Percentiles rank a stretch among this genome's conserved stretches.
Conservation (phyloP, 1,139 yeast species). For the Scheffersomyces illinoinensis region DNA sequence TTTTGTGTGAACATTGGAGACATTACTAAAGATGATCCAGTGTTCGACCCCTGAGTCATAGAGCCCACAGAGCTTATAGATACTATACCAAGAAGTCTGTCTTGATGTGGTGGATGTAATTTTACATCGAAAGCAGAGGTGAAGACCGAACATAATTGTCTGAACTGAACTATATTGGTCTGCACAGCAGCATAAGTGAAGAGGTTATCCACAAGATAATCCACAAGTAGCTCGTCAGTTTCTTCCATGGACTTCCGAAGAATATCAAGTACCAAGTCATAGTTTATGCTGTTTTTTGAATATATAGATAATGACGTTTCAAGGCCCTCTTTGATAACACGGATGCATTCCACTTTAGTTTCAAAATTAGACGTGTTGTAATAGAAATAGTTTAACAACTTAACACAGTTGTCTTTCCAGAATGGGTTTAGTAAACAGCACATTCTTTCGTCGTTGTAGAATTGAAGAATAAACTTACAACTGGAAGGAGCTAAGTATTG, state of each 20-base stretch:
- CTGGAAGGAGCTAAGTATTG: slow-evolving; percentile 35
- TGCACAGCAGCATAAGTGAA: slow-evolving; percentile 27
- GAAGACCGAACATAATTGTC: slow-evolving; percentile 19
- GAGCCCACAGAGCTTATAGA: slow-evolving; percentile 15
- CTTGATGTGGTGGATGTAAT: slow-evolving; percentile 4
- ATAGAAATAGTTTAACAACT: slow-evolving; percentile 50
- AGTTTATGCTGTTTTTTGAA: slow-evolving; percentile 21
- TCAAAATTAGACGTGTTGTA: slow-evolving; percentile 19
- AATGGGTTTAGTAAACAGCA: slow-evolving; percentile 55
- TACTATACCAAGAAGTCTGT: slow-evolving; percentile 19
- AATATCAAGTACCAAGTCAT: slow-evolving; percentile 32
- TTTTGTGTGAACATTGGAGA: slow-evolving; percentile 17
- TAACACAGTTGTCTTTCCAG: slow-evolving; percentile 53
- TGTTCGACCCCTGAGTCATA: slow-evolving; percentile 1
- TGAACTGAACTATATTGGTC: slow-evolving; percentile 25
- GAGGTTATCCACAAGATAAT: slow-evolving; percentile 31
- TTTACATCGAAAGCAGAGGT: slow-evolving; percentile 1
- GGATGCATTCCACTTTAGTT: slow-evolving; percentile 42
- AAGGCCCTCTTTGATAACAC: slow-evolving; percentile 44
- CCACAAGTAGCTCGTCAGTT: slow-evolving; percentile 34
- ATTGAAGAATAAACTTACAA: slow-evolving; percentile 43
- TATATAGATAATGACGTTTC: slow-evolving; percentile 33
- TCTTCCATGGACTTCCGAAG: slow-evolving; percentile 28
- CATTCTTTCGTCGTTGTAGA: slow-evolving; percentile 49
- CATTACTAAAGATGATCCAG: slow-evolving; percentile 4